Evolutionary conservation across 208 protist genomes (phyloP).

Genomic region (Acanthamoeba healyi): DNA sequence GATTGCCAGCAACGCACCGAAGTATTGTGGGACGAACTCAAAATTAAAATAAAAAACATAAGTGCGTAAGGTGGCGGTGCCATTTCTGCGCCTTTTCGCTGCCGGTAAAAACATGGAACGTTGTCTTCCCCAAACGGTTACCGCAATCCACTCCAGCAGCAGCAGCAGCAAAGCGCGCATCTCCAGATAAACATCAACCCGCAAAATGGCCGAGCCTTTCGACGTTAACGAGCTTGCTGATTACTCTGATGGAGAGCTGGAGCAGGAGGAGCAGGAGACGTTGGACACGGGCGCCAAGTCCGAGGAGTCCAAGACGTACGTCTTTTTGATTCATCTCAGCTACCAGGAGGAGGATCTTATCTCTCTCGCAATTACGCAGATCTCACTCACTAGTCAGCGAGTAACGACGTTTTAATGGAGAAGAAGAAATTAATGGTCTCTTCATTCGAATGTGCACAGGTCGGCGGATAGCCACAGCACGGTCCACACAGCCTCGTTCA

Average conservation of each 20-base stretch:
- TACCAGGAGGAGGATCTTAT: no score
- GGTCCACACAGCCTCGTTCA: constrained; percentile 90
- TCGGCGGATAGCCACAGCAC: constrained; percentile 47
- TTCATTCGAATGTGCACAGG: neutral
- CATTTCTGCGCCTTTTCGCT: neutral
- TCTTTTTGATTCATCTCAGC: neutral
- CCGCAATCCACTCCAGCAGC: neutral
- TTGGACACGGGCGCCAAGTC: constrained; percentile 25
- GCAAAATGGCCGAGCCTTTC: constrained; percentile 20
- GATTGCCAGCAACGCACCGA: no score
- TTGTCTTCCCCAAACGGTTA: neutral
- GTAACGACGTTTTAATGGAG: no score
- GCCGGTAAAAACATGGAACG: neutral
- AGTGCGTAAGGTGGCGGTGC: neutral
- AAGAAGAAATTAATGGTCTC: neutral
- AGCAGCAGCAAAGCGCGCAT: no score
- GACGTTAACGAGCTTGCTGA: constrained; percentile 49
- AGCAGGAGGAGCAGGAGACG: constrained; percentile 12
- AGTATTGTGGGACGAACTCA: no score
- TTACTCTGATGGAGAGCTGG: constrained; percentile 45
- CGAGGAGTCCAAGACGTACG: constrained; percentile 22
- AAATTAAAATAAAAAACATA: no score
- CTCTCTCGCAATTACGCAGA: no score
- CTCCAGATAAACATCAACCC: neutral
- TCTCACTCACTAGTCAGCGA: no score